Percentiles rank a stretch among this genome's conserved stretches.
phyloP scores from a whole-genome alignment of 805 yeast species.

The Hanseniaspora lindneri region DNA sequence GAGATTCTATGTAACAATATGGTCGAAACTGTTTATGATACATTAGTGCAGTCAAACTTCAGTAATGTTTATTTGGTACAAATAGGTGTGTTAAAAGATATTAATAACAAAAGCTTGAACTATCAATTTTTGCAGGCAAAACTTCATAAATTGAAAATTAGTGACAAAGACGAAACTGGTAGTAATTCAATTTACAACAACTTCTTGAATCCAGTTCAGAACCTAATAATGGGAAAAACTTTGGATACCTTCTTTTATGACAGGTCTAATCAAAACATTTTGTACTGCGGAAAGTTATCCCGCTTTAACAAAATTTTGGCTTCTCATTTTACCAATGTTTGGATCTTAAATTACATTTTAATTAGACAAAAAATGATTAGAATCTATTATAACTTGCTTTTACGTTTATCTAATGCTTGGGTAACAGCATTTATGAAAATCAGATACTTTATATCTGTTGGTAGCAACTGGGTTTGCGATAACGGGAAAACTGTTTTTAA shows the following conservation, averaged over 20 bases:
- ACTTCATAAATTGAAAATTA: not conserved
- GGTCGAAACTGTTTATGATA: slow-evolving; percentile 10
- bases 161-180: not conserved
- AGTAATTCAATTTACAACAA: not conserved
- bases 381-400: not conserved
- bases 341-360: not conserved
- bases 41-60: not conserved
- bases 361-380: not conserved
- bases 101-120: not conserved
- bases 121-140: not conserved
- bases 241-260: not conserved
- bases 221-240: slow-evolving; percentile 1
- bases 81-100: slow-evolving; percentile 8
- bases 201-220: slow-evolving; percentile 13
- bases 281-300: slow-evolving; percentile 7
- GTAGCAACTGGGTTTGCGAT: not conserved
- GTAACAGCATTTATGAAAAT: not conserved
- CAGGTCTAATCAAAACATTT: not conserved
- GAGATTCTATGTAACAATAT: slow-evolving; percentile 7
- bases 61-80: not conserved
- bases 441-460: not conserved
- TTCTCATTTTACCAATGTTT: not conserved
- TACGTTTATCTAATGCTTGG: not conserved
- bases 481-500: not conserved
- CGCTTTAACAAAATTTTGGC: not conserved